Base-by-base conservation (phyloP, 2,329 filamentous ascomycete species). In the Venturia carpophila region DNA sequence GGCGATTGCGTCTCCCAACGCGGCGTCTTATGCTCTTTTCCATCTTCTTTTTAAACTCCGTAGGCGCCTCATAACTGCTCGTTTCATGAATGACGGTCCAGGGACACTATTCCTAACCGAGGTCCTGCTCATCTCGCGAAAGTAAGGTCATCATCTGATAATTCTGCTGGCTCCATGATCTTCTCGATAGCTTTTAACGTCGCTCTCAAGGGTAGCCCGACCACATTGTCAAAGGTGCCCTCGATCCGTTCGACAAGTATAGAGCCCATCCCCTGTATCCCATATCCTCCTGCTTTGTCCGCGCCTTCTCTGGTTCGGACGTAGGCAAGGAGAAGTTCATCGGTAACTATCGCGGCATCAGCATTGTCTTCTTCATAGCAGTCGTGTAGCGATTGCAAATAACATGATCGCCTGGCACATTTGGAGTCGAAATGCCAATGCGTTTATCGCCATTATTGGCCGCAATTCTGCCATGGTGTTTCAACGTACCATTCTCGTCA, bases 271-370 rank as follows among this genome's bases (percentile, higher is more conserved):
- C 93, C 94, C 77, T 99, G 94, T 64, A 99, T 84, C 1, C 91
- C 94, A 76, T 99, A 99, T 0, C 94, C 94, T 1, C 94, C 94
- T 0, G 94, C 94, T 80, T 97, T 99, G 76, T 97, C 94, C 13
- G 86, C 92, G 1, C 94, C 94, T 79, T 99, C 94, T 65, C 93
- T 83, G 27, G 93, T 97, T 72, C 82, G 83, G 66, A 92, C 88
- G 73, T 92, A 92, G 64, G 84, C 84, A 70, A 91, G 80, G 66
- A 97, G 87, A 69, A 96, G 83, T 67, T 96, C 92, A 77, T 99
- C 93, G 17, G 86, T 85, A 5, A 87, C 80, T 76, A 67, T 69
- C 10, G 3, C 19, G 11, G 62, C 37, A 39, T 55, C 24, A 66
- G 63, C 42, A n/a, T 34, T 30, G 45, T 6, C 0, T 52, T 6